Conservation (phyloP, 345 rosid genomes). For the Erysimum cheiranthoides region DNA sequence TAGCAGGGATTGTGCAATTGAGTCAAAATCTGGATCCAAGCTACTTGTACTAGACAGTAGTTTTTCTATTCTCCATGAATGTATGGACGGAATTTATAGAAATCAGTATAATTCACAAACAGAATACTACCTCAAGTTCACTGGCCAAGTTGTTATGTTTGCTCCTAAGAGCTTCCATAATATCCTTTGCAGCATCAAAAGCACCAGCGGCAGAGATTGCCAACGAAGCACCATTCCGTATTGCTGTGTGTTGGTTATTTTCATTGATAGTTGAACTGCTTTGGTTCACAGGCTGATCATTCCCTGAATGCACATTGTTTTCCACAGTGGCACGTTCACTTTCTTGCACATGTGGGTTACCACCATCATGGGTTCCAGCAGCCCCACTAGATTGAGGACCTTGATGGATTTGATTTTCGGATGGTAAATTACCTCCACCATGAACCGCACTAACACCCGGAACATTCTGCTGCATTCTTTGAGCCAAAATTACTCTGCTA, state of each 20-base stretch:
- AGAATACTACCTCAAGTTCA: slow-evolving; percentile 83
- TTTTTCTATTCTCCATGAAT: slow-evolving; percentile 6
- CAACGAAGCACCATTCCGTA: slow-evolving; percentile 69
- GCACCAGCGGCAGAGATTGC: slow-evolving; percentile 87
- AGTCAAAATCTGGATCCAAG: slow-evolving; percentile 19
- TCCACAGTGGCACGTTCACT: slow-evolving; percentile 67
- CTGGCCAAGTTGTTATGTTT: slow-evolving; percentile 92
- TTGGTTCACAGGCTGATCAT: slow-evolving; percentile 77
- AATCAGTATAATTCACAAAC: slow-evolving; percentile 21
- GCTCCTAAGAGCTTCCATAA: slow-evolving; percentile 96
- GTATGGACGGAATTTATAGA: neutral
- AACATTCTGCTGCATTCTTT: slow-evolving; percentile 80
- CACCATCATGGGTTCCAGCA: slow-evolving; percentile 70
- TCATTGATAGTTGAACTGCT: slow-evolving; percentile 68
- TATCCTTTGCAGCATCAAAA: slow-evolving; percentile 95
- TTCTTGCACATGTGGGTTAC: slow-evolving; percentile 79
- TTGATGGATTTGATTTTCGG: slow-evolving; percentile 74
- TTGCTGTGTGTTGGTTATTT: slow-evolving; percentile 61
- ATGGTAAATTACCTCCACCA: slow-evolving; percentile 55
- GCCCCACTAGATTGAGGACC: slow-evolving; percentile 60
- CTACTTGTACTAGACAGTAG: slow-evolving; percentile 17
- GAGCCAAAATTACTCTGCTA: slow-evolving; percentile 78
- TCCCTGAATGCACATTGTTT: slow-evolving; percentile 62
- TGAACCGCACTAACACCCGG: slow-evolving; percentile 63
- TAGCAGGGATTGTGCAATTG: slow-evolving; percentile 16